Evolutionary conservation across 2,329 filamentous ascomycete genomes (phyloP), one percentile per base, ranked within the genome.

Genomic region (Talaromyces sp.): DNA sequence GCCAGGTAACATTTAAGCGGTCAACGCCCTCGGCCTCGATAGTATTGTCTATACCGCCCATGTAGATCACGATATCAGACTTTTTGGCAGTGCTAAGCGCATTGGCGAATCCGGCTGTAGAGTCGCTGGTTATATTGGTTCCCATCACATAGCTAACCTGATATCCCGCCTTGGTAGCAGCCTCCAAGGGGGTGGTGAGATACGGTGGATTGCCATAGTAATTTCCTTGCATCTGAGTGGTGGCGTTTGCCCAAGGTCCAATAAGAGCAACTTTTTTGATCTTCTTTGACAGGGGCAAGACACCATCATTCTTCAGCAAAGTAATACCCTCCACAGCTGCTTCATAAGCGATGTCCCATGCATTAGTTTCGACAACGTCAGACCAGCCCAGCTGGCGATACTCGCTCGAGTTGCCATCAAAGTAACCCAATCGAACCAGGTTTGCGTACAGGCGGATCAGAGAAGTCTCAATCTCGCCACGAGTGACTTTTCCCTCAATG

Each of bases 221-320:
- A 66, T 84, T 85, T 0, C 85, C 85, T 57, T 83, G 82, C 75
- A 88, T 79, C 62, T 86, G 79, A 4, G 72, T 75, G 0, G 83
- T 84, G 7, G 82, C 82, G 57, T 84, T 84, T 2, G 82, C 84
- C 79, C 84, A 88, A 54, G 79, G 80, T 0, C 85, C 85, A 30
- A 88, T 74, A 51, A 88, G 72, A 0, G 82, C 85, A 3, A 88
- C 74, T 49, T 71, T 73, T 2, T 69, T 72, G 17, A 66, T 70
- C 17, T 75, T 68, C 4, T 69, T 67, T 4, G 77, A 67, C 4
- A 84, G 68, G 0, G 82, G 82, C 0, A 84, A 70, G 10, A 59
- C n/a, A 7, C 77, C 78, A 55, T 84, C 80, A 62, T 85, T 85
- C 70, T 84, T 84, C 13, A 85, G 73, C 56, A 85, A 70, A 47